These are phyloP conservation scores for Didymella pomorum DNA, from an alignment of 2,329 filamentous ascomycete genomes.

Conservation along the genomic window DNA sequence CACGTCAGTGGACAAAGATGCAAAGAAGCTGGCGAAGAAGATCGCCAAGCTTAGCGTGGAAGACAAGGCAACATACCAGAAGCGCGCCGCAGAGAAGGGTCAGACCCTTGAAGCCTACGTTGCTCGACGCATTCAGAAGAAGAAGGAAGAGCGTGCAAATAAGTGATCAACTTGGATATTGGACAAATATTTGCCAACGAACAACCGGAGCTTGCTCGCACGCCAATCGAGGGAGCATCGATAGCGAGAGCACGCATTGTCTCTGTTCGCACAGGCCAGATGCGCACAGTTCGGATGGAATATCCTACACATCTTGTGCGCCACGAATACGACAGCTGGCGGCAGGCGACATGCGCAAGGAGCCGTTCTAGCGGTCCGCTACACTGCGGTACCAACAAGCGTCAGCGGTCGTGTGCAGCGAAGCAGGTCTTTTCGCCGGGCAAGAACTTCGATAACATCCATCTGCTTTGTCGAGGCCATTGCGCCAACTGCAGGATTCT, in stretches of 20 bases:
- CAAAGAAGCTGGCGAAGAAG: conserved; percentile 32
- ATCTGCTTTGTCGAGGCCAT: not conserved
- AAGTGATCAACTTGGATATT: not conserved
- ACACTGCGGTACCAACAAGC: not conserved
- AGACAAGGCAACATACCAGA: conserved; percentile 43
- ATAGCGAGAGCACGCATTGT: not conserved
- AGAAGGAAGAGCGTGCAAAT: conserved; percentile 28
- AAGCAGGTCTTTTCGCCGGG: not conserved
- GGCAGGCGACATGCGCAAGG: not conserved
- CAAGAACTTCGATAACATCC: not conserved
- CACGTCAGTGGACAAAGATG: conserved; percentile 7
- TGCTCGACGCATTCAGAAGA: conserved; percentile 47
- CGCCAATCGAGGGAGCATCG: not conserved
- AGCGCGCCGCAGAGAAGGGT: conserved; percentile 49
- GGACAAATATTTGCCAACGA: not conserved
- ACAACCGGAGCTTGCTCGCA: not conserved
- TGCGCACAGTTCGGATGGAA: not conserved
- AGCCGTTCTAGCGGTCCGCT: not conserved
- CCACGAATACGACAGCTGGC: not conserved
- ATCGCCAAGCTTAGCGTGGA: conserved; percentile 38
- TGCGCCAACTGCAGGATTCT: not conserved
- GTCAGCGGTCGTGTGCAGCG: not conserved
- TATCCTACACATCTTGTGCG: not conserved
- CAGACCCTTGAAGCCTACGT: conserved; percentile 50
- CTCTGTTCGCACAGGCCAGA: not conserved